Conservation (phyloP, 192 early-diverging fungal genomes). For the Dissophora ornata region DNA sequence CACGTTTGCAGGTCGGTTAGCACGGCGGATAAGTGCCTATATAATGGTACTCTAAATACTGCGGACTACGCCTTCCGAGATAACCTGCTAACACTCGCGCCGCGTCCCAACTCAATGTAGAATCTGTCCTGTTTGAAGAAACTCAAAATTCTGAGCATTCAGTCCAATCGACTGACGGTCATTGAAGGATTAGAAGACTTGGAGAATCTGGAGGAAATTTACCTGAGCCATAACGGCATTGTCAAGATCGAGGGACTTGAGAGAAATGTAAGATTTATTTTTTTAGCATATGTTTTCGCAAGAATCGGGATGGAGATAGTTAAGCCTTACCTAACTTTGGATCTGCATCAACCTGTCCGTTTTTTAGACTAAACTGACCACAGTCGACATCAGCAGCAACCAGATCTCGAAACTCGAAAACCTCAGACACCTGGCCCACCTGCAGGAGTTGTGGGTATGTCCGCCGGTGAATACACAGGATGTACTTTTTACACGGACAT, state of each 20-base stretch:
- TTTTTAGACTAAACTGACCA: constrained; percentile 68
- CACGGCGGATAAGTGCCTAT: constrained; percentile 9
- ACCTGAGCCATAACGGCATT: constrained; percentile 93
- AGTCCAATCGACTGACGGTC: constrained; percentile 87
- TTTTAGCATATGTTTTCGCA: no score
- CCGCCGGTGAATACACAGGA: not conserved
- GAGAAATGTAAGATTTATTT: constrained; percentile 75
- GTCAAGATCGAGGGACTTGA: constrained; percentile 81
- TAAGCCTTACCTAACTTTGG: no score
- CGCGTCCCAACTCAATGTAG: constrained; percentile 31
- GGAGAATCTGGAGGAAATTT: constrained; percentile 86
- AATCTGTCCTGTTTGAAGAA: constrained; percentile 71
- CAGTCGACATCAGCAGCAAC: constrained; percentile 92
- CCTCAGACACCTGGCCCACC: constrained; percentile 69
- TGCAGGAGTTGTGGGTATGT: constrained; percentile 93
- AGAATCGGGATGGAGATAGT: no score
- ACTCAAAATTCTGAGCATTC: constrained; percentile 77
- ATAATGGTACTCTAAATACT: not conserved
- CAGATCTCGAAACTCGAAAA: constrained; percentile 77
- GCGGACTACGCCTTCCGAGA: no score
- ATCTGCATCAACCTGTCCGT: no score
- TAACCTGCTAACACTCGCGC: not conserved
- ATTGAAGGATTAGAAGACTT: constrained; percentile 81
- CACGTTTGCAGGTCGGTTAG: constrained; percentile 81
- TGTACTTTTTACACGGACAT: not conserved